A percentile compares a stretch with the other conserved stretches of the same genome.
phyloP scores from a whole-genome alignment of 495 filamentous ascomycete species.

The Penicillium bialowiezense region DNA sequence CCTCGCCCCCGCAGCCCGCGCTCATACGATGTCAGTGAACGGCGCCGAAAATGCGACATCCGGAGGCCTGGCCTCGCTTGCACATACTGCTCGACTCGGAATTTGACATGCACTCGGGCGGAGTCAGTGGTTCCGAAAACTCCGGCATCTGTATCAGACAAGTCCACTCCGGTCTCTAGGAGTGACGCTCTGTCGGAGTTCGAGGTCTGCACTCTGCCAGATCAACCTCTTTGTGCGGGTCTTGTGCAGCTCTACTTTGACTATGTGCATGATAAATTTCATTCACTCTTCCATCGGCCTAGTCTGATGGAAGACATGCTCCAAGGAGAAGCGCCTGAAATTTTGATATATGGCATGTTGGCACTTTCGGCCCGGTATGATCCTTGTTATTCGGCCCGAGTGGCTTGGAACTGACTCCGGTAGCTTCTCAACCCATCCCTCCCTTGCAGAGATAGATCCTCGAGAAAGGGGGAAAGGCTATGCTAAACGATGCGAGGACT shows the following conservation, averaged over 20 bases:
- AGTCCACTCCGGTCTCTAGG: neutral
- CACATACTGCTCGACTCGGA: slow-evolving; percentile 7
- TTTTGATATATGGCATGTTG: slow-evolving; percentile 30
- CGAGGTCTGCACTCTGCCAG: slow-evolving; percentile 6
- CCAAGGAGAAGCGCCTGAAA: slow-evolving; percentile 12
- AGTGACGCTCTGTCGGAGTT: neutral
- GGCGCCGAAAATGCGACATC: slow-evolving; percentile 14
- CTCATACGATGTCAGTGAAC: slow-evolving; percentile 5
- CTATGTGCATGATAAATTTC: slow-evolving; percentile 40
- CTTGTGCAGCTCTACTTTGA: slow-evolving; percentile 38
- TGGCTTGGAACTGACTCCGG: neutral
- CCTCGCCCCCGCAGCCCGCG: neutral
- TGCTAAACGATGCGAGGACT: slow-evolving; percentile 16
- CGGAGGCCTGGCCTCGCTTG: slow-evolving; percentile 11
- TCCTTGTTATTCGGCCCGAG: neutral
- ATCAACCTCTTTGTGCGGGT: slow-evolving; percentile 21
- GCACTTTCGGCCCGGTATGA: slow-evolving; percentile 28
- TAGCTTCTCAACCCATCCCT: slow-evolving; percentile 26
- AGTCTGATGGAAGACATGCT: slow-evolving; percentile 26
- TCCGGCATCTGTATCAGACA: neutral
- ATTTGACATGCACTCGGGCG: slow-evolving; percentile 3
- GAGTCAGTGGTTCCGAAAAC: neutral
- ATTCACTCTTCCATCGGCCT: slow-evolving; percentile 36
- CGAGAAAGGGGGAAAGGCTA: slow-evolving; percentile 21
- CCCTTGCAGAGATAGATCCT: slow-evolving; percentile 20